phyloP scores from a whole-genome alignment of 805 yeast species.

The Yamadazyma akitaensis region DNA sequence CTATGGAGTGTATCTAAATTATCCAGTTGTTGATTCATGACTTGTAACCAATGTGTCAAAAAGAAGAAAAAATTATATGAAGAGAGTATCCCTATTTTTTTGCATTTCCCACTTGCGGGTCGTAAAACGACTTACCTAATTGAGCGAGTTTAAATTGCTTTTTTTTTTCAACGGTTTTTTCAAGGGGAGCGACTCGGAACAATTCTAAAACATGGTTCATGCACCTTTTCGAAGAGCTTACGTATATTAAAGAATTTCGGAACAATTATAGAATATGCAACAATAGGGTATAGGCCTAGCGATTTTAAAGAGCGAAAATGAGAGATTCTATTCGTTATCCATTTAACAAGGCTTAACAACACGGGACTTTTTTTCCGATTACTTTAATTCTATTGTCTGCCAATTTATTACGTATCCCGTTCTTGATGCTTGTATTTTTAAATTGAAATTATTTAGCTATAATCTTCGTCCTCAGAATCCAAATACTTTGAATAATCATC shows the following conservation, averaged over 20 bases:
- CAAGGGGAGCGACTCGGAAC: neutral
- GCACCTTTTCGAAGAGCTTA: too few relatives aligned
- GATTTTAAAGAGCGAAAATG: too few relatives aligned
- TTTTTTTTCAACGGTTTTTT: conserved; percentile 6
- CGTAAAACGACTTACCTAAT: conserved; percentile 1
- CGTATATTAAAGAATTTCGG: too few relatives aligned
- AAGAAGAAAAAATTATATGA: neutral
- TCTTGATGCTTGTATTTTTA: neutral
- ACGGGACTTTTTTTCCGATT: too few relatives aligned
- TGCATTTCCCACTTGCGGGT: neutral
- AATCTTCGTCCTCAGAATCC: conserved; percentile 59
- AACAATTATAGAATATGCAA: too few relatives aligned
- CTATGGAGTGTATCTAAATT: conserved; percentile 9
- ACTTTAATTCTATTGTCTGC: too few relatives aligned
- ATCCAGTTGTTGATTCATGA: conserved; percentile 5
- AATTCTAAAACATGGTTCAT: too few relatives aligned
- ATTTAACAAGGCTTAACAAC: too few relatives aligned
- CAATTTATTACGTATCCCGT: too few relatives aligned
- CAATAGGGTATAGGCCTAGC: too few relatives aligned
- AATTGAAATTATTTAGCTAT: conserved; percentile 9
- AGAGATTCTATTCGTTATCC: too few relatives aligned
- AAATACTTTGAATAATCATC: conserved; percentile 80
- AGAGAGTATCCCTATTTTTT: neutral
- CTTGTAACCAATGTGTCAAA: neutral
- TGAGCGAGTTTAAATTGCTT: conserved; percentile 2